Percentiles rank a stretch among this genome's conserved stretches.
Conservation (phyloP, 345 rosid species). For the Eucalyptus regnans region DNA sequence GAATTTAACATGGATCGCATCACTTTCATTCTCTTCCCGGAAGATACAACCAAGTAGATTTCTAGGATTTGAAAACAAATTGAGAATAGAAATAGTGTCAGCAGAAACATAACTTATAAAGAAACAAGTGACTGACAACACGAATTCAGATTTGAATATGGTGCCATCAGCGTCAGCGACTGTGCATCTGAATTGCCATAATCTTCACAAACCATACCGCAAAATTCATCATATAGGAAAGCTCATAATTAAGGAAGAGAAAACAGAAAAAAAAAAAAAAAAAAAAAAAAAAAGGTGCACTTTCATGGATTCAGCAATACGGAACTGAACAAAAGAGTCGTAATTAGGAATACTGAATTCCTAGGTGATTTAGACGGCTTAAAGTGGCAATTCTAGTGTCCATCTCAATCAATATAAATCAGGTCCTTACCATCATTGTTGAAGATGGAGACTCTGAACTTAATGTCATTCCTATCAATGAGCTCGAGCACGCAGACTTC, state of each 20-base stretch:
- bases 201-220: not conserved
- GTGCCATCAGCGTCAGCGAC: accelerated
- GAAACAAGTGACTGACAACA: not conserved
- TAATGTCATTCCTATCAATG: not conserved
- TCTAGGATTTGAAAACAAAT: not conserved
- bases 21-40: not conserved
- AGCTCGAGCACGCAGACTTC: not conserved
- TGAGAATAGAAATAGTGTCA: not conserved
- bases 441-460: not conserved
- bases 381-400: not conserved
- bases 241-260: not conserved
- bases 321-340: not conserved
- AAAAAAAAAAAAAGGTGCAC: not conserved
- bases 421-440: not conserved
- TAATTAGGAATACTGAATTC: not conserved
- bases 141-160: not conserved
- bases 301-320: not conserved
- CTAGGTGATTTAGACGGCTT: not conserved
- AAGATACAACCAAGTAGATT: not conserved
- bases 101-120: not conserved
- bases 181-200: not conserved
- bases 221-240: not conserved
- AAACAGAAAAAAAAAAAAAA: not conserved
- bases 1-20: not conserved
- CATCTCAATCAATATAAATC: not conserved